Evolutionary conservation across 306 rosid genomes (phyloP), one percentile per base, ranked within the genome.

Genomic region (Corylus americana): DNA sequence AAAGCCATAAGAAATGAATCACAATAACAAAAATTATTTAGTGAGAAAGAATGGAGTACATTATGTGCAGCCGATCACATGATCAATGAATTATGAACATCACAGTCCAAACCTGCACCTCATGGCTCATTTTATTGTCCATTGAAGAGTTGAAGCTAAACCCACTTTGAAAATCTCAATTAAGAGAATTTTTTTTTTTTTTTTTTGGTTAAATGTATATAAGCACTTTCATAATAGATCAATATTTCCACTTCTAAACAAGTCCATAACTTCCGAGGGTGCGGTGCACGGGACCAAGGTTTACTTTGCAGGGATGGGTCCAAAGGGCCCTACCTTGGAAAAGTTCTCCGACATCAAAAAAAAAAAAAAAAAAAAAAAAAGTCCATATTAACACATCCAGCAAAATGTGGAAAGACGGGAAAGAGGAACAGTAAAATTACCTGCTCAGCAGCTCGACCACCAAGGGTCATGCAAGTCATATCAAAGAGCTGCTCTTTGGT

Each of bases 361-460:
- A 22, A 22, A 22, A 22, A 22, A 22, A 22, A 22, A 22, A 22
- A 22, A 22, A 22, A 22, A 44, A 68, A 6, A 54, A 68, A 68
- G 50, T 68, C 73, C 73, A 29, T 44, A 18, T 1, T 17, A 20
- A 73, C 29, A 53, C 8, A 31, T 53, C 35, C 7, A 61, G 27
- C 45, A 45, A 25, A 37, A 45, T 42, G 45, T 5, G 45, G 45
- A 59, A 18, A 50, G 48, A 20, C 42, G 13, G 55, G 11, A 50
- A 35, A 35, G 22, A 7, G 62, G 11, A 22, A 5, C 61, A 2
- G 76, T 20, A 9, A 8, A 5, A 55, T 25, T 51, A 90, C 91
- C 93, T 90, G 91, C 74, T 90, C 91, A 25, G 91, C 87, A 78
- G 93, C 93, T 66, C 90, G 85, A 45, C 90, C 91, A 66, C 93